phyloP scores from a whole-genome alignment of 345 rosid genomes.

The Gossypium rotundifolium region DNA sequence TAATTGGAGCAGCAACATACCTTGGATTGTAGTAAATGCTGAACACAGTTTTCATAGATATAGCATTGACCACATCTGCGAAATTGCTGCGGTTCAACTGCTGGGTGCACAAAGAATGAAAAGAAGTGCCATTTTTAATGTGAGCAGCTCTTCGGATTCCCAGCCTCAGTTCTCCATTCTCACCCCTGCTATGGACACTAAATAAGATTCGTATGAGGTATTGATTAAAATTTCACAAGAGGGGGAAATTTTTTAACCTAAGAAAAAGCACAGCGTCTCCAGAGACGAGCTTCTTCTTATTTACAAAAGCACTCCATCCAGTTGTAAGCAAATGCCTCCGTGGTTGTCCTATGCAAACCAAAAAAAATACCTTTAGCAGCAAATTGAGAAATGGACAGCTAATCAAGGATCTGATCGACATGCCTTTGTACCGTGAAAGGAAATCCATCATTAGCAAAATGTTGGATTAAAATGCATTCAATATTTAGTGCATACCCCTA shows the following conservation, averaged over 20 bases:
- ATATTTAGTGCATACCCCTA: conserved; percentile 44
- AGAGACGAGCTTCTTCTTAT: conserved; percentile 93
- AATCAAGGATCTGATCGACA: neutral
- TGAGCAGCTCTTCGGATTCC: conserved; percentile 92
- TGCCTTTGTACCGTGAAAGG: neutral
- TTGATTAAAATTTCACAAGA: neutral
- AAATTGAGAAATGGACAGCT: neutral
- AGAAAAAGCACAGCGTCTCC: conserved; percentile 99
- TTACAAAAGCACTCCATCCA: conserved; percentile 98
- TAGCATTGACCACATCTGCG: conserved; percentile 61
- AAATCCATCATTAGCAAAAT: neutral
- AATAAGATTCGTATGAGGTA: neutral
- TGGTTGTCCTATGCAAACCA: conserved; percentile 72
- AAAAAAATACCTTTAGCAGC: conserved; percentile 6
- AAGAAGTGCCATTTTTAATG: conserved; percentile 41
- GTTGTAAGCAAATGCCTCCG: conserved; percentile 98
- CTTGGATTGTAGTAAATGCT: conserved; percentile 89
- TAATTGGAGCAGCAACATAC: conserved; percentile 28
- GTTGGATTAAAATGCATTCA: neutral
- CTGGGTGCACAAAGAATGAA: conserved; percentile 42
- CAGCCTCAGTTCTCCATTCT: conserved; percentile 81
- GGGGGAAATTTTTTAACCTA: conserved; percentile 36
- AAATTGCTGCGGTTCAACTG: conserved; percentile 53
- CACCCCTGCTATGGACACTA: conserved; percentile 51
- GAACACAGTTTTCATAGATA: conserved; percentile 52